Evolutionary conservation across 345 rosid genomes (phyloP), one percentile per base, ranked within the genome.

Genomic region (Moricandia moricandioides): DNA sequence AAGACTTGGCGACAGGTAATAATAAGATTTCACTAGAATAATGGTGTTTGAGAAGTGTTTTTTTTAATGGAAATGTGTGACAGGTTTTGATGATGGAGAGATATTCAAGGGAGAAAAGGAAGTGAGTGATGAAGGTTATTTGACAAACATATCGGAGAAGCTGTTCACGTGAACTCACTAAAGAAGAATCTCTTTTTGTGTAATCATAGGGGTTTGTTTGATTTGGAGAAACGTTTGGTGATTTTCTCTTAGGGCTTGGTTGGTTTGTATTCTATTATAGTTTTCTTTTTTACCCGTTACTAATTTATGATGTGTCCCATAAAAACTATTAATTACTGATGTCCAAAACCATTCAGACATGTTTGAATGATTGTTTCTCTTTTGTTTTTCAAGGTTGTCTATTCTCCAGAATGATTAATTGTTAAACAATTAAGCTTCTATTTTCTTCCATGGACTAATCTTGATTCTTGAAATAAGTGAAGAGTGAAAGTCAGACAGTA

Each of bases 1-100:
- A 89, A 72, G 89, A 87, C 56, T 74, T 88, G 69, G 86, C 80
- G 1, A 63, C 86, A 83, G 97, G 97, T 92, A 87, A 79, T 39
- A 45, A 45, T 43, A 49, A 60, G 65, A 0, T 2, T 73, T 31
- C 14, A 74, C 56, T n/a, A 72, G 16, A 21, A 30, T n/a, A n/a
- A n/a, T n/a, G n/a, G n/a, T 6, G 54, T 55, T 17, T 74, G 61
- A 31, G 30, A 66, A 16, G 34, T 40, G 52, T 13, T 6, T 16
- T 5, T 21, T 71, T 5, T 34, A 26, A 47, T 68, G 73, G 67
- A 45, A 63, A 47, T 47, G 52, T 69, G 6, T 82, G 85, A 67
- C 88, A 95, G 97, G 93, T 16, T 95, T 95, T 26, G 83, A 84
- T 78, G 99, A 92, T 73, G 70, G 52, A 58, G 96, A 95, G 85